Base-by-base conservation (phyloP, 208 protist species). In the Phytomonas sp. region DNA sequence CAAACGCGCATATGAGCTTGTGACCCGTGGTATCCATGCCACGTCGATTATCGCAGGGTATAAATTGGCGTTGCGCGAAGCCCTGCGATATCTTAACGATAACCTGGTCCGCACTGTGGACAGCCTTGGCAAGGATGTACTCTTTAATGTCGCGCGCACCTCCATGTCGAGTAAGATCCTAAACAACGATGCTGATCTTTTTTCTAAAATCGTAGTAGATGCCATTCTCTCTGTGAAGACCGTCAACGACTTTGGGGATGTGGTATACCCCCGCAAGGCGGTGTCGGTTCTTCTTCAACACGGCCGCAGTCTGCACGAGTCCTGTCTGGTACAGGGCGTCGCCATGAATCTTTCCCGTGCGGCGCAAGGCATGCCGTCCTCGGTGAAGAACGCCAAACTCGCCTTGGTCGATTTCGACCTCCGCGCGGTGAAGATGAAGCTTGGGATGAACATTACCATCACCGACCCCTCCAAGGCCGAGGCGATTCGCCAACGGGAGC, bases 121-220 rank as follows among this genome's bases (percentile, higher is more conserved):
- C 26, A 81, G 84, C 34, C 84, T 99, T 5, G 94, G 93, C 49
- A 91, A 95, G 31, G 98, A 99, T 2, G 75, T 87, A 37, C 81
- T 99, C 2, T 66, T 99, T 7, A 99, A 99, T 62, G 91, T 96
- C 33, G 99, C 99, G 7, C 97, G 96, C 67, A 99, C 99, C 6
- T 99, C 97, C 32, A 98, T 99, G 94, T 98, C 95, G 60, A 99
- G 98, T 71, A 99, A 99, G 84, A 99, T 99, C 76, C 91, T 99
- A 36, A 96, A 75, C 73, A 87, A 83, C 59, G 94, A 99, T 62
- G 85, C 84, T 11, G 98, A 99, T 11, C 96, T 99, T 72, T 99
- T 99, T 79, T 77, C 97, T 42, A 97, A 99, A 67, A 92, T 99
- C 66, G 94, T 97, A 2, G 97, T 98, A 26, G 88, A 98, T 68